phyloP scores from a whole-genome alignment of 441 rosid genomes.

The Erysimum cheiri region DNA sequence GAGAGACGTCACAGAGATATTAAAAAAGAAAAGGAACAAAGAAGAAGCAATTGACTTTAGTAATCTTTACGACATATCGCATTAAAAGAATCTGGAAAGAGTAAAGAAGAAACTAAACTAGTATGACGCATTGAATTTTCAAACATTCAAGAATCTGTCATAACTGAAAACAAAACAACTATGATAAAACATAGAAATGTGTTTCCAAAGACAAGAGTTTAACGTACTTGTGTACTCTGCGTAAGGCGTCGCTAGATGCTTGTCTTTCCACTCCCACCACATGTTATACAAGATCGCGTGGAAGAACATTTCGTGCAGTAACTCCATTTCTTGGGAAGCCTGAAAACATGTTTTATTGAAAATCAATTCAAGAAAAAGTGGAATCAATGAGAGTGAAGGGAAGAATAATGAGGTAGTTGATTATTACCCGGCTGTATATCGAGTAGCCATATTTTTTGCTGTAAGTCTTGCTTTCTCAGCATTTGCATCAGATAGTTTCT shows the following conservation, averaged over 20 bases:
- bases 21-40: slow-evolving; percentile 7
- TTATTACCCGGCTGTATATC: slow-evolving; percentile 90
- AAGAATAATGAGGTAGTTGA: neutral
- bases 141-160: neutral
- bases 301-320: slow-evolving; percentile 94
- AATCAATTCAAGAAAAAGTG: neutral
- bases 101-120: slow-evolving; percentile 32
- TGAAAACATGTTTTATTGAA: slow-evolving; percentile 30
- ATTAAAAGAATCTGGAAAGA: slow-evolving; percentile 14
- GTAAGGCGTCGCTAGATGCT: slow-evolving; percentile 44
- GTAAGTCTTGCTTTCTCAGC: slow-evolving; percentile 81
- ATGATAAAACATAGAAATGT: neutral
- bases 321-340: slow-evolving; percentile 99
- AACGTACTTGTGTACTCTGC: neutral
- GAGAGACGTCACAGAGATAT: slow-evolving; percentile 4
- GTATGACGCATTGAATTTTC: neutral
- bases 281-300: slow-evolving; percentile 67
- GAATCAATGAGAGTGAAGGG: neutral
- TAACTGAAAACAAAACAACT: slow-evolving; percentile 6
- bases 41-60: slow-evolving; percentile 32
- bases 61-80: slow-evolving; percentile 23
- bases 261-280: slow-evolving; percentile 80
- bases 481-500: slow-evolving; percentile 70
- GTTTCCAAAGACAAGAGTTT: neutral
- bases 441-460: slow-evolving; percentile 82